phyloP scores from a whole-genome alignment of 2,329 filamentous ascomycete genomes.

The Pseudopithomyces maydicus region DNA sequence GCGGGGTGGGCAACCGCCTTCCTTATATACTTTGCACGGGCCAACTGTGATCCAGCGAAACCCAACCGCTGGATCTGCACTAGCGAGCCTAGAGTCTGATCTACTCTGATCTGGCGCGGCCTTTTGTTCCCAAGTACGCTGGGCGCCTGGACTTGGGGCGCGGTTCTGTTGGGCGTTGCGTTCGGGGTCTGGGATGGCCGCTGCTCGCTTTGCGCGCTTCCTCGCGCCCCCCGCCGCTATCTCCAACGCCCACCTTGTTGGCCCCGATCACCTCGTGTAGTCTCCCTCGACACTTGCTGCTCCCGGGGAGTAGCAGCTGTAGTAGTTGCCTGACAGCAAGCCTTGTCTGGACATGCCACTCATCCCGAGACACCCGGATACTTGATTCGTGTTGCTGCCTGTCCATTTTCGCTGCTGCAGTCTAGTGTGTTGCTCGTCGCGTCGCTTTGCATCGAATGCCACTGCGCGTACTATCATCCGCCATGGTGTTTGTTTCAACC shows the following conservation, averaged over 20 bases:
- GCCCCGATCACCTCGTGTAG: background rate
- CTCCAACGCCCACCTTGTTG: background rate
- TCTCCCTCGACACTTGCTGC: background rate
- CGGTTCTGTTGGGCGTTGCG: constrained; percentile 11
- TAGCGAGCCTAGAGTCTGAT: constrained; percentile 15
- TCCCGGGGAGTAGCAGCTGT: background rate
- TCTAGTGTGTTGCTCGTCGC: constrained; percentile 11
- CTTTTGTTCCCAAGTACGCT: background rate
- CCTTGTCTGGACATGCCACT: background rate
- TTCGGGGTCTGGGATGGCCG: constrained; percentile 24
- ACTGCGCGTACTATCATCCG: constrained; percentile 14
- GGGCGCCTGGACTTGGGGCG: constrained; percentile 3
- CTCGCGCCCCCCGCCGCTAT: background rate
- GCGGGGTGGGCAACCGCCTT: constrained; percentile 30
- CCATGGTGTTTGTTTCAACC: constrained; percentile 29
- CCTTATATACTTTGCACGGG: constrained; percentile 39
- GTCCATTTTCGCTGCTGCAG: background rate
- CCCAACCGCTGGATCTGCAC: constrained; percentile 34
- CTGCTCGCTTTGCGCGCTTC: constrained; percentile 8
- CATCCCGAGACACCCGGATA: background rate
- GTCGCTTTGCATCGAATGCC: constrained; percentile 6
- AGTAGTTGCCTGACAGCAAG: constrained; percentile 1
- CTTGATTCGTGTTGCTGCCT: constrained; percentile 2
- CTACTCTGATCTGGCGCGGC: background rate
- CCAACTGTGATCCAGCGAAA: constrained; percentile 12